Evolutionary conservation across 129 eudicot species (phyloP), one percentile per base, ranked within the genome.

Genomic region (Centrapalus pauciflorus): DNA sequence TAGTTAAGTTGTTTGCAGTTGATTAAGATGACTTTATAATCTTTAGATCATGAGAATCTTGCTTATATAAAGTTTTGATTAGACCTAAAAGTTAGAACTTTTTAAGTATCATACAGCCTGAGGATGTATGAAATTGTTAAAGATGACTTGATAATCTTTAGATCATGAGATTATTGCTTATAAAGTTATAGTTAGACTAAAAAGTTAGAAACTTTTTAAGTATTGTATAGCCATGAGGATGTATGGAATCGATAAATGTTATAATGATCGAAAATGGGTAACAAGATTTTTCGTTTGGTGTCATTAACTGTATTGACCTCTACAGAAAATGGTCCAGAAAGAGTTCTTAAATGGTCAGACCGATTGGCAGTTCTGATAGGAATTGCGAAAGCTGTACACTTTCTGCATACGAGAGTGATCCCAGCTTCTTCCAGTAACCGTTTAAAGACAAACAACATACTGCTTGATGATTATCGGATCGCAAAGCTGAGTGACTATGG

Each of bases 401-500:
- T 80, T 76, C 77, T 90, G 35, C 97, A 90, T 63, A 78, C 95
- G 0, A 90, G 97, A 25, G 85, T 84, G 11, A 85, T 85, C 50
- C 91, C 91, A 0, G 87, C 95, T 80, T 77, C 85, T 57, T 78
- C 79, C 23, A 77, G 71, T 40, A 90, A 87, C 37, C 85, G 83
- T 23, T 64, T 90, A 29, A 87, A 82, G 82, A 77, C 95, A 5
- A 80, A 87, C 52, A 90, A 87, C 71, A 76, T 90, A 70, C 73
- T 90, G 54, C 85, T 87, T 20, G 95, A 90, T 55, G 92, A 84
- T 60, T 85, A 90, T 80, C 76, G 70, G 24, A 90, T 82, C 41
- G 97, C 92, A 67, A 90, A 90, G 77, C 78, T 90, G 30, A 90
- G 89, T 10, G 97, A 90, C 69, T 90, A 84, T 57, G 97, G 95